Evolutionary conservation across 305 asterid species (phyloP).

Genomic region (Andrographis paniculata): DNA sequence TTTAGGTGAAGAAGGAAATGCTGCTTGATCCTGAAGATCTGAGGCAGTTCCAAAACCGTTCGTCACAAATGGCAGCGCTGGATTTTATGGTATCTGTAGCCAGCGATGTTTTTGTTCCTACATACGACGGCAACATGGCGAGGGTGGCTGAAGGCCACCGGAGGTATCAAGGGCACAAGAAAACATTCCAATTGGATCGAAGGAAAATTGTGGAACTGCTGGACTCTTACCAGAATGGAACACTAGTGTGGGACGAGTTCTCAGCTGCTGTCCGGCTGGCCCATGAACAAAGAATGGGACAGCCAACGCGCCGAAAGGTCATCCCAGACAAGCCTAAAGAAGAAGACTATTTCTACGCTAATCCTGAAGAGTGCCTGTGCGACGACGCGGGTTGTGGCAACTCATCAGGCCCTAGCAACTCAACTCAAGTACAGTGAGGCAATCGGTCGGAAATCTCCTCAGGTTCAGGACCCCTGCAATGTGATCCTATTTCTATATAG

Average conservation of each 20-base stretch:
- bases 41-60: constrained; percentile 79
- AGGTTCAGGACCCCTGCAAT: background rate
- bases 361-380: constrained; percentile 86
- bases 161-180: constrained; percentile 81
- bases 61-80: constrained; percentile 99
- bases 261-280: constrained; percentile 45
- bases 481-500: background rate
- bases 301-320: constrained; percentile 46
- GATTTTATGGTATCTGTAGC: constrained; percentile 94
- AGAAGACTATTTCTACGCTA: constrained; percentile 90
- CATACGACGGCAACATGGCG: constrained; percentile 98
- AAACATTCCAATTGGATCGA: constrained; percentile 71
- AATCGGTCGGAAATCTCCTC: too few species aligned
- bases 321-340: constrained; percentile 77
- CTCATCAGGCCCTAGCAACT: background rate
- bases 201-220: constrained; percentile 61
- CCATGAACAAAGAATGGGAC: constrained; percentile 78
- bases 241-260: constrained; percentile 67
- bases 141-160: constrained; percentile 98
- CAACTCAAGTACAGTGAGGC: background rate
- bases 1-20: constrained; percentile 95
- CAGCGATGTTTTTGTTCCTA: constrained; percentile 75
- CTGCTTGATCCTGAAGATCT: constrained; percentile 63
- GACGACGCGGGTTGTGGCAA: constrained; percentile 34
- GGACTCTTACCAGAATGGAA: constrained; percentile 69